Base-by-base conservation (phyloP, 139 green algal species). In the Spirogloea muscicola region DNA sequence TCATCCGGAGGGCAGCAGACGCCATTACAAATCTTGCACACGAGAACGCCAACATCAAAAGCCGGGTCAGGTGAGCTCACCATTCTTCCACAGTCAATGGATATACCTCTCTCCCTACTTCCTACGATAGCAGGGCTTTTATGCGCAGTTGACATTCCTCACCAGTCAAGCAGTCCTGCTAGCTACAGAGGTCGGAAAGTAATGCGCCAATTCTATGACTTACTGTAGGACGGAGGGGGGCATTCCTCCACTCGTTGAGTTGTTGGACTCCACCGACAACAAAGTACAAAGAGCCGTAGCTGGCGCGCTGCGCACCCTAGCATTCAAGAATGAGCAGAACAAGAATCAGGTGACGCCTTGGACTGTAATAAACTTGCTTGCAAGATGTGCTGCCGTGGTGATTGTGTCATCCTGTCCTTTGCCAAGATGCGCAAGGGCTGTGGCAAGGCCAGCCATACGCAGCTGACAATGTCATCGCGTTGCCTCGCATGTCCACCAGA, bases 311-410 rank as follows among this genome's bases (percentile, higher is more conserved):
- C 82, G 94, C 31, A 97, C 93, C 2, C 85, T 99, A 27, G 94
- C 94, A 0, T 99, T 99, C 86, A 98, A 97, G 70, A 97, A 97
- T 60, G 92, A 98, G 33, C 90, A 95, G 46, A 98, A 98, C 87
- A 99, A 99, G 78, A 87, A 91, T 33, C 88, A 94, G 76, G 72
- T 80, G 27, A 51, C n/a, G n/a, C 46, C n/a, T 21, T 55, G 46
- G 46, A 55, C n/a, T 21, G 21, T 21, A 55, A 55, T 55, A 21
- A 21, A 55, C 46, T 21, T 55, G 46, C 46, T n/a, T 55, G 46
- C 46, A 31, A 21, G n/a, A 55, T 55, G 46, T 21, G n/a, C 46
- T 21, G 21, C 21, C 46, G n/a, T 55, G 46, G 21, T 55, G 21
- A 21, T n/a, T 55, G 46, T 55, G 46, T 21, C 21, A 31, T 21